Conservation (phyloP, 495 filamentous ascomycete species). For the Penicillium canescens region DNA sequence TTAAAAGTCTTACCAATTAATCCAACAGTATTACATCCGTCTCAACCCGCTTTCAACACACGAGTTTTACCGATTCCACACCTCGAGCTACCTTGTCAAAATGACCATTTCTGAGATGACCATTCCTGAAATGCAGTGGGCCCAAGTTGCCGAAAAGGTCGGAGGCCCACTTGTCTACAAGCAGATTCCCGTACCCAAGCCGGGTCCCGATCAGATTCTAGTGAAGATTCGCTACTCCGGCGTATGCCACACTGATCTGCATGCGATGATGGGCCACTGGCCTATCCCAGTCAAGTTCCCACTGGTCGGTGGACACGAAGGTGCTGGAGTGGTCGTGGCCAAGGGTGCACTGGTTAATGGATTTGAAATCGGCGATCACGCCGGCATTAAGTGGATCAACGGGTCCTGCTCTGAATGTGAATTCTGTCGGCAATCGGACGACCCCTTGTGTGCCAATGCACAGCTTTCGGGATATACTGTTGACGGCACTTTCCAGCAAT, state of each 20-base stretch:
- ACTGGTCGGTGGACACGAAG: conserved; percentile 85
- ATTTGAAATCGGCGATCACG: conserved; percentile 69
- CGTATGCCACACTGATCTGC: conserved; percentile 85
- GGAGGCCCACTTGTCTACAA: conserved; percentile 77
- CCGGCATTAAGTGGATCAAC: conserved; percentile 84
- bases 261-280: conserved; percentile 87
- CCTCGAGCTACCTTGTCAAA: not conserved
- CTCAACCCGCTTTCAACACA: not conserved
- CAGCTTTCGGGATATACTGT: conserved; percentile 74
- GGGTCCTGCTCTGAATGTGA: conserved; percentile 69
- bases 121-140: conserved; percentile 78
- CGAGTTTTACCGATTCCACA: not conserved
- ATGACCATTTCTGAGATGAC: conserved; percentile 15
- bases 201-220: conserved; percentile 81
- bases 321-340: conserved; percentile 78
- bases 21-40: no score
- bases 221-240: conserved; percentile 87
- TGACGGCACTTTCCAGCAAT: conserved; percentile 87
- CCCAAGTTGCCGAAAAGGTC: conserved; percentile 76
- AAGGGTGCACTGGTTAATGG: conserved; percentile 68
- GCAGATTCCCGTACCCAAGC: conserved; percentile 72
- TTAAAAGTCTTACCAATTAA: no score
- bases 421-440: conserved; percentile 68
- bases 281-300: conserved; percentile 76
- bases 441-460: conserved; percentile 68